A percentile compares a stretch with the other conserved stretches of the same genome.
Evolutionary conservation across 345 rosid genomes (phyloP).

Genomic region (Odontarrhena argentea): DNA sequence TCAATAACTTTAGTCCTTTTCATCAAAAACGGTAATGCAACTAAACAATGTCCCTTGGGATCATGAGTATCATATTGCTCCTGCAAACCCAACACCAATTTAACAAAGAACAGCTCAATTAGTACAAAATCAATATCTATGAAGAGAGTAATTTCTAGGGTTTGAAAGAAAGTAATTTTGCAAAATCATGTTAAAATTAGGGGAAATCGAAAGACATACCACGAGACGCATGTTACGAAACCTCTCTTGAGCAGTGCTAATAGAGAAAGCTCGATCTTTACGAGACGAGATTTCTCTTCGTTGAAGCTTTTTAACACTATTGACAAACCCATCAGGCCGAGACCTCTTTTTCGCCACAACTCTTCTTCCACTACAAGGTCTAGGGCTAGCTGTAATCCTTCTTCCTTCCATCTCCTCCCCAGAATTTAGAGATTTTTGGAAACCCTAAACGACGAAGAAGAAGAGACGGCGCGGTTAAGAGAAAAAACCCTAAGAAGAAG

Average conservation of each 20-base stretch:
- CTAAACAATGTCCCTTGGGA: conserved; percentile 76
- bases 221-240: conserved; percentile 72
- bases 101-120: neutral
- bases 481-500: conserved; percentile 13
- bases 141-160: conserved; percentile 28
- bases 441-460: conserved; percentile 33
- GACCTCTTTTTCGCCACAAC: conserved; percentile 65
- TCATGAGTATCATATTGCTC: conserved; percentile 98
- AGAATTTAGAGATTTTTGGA: neutral
- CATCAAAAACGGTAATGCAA: conserved; percentile 85
- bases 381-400: conserved; percentile 74
- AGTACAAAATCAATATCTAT: neutral
- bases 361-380: conserved; percentile 79
- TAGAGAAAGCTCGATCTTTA: conserved; percentile 60
- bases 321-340: conserved; percentile 62
- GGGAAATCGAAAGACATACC: conserved; percentile 39
- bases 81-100: conserved; percentile 39
- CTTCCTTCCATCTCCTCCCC: conserved; percentile 63
- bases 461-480: conserved; percentile 3
- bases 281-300: conserved; percentile 72
- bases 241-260: conserved; percentile 64
- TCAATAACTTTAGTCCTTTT: conserved; percentile 90
- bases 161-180: neutral
- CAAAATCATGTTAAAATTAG: neutral
- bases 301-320: conserved; percentile 75